Evolutionary conservation across 2,329 filamentous ascomycete species (phyloP).

Genomic region (Neoscytalidium dimidiatum): DNA sequence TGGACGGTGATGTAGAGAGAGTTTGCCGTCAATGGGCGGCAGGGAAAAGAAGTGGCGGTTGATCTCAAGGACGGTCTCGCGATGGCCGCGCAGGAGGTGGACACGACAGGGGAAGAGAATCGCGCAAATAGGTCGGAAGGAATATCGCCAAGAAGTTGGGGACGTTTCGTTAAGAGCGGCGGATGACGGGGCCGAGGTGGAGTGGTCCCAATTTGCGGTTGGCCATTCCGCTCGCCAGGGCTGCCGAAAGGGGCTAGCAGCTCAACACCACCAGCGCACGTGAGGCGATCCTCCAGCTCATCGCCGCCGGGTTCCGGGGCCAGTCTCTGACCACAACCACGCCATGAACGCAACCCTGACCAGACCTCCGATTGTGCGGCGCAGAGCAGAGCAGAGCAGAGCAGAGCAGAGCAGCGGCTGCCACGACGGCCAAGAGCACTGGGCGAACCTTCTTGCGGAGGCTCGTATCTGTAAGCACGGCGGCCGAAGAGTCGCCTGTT

Average conservation of each 20-base stretch:
- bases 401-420: too few species aligned
- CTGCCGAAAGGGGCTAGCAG: neutral
- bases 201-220: neutral
- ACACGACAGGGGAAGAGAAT: neutral
- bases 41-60: neutral
- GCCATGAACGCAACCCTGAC: neutral
- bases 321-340: slow-evolving; percentile 8
- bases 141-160: neutral
- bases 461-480: neutral
- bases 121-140: neutral
- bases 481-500: neutral
- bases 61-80: neutral
- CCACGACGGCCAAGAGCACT: neutral
- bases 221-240: neutral
- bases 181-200: neutral
- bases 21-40: neutral
- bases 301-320: neutral
- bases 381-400: too few species aligned
- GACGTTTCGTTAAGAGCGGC: neutral
- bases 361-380: neutral
- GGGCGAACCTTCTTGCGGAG: neutral
- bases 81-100: neutral
- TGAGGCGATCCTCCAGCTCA: neutral
- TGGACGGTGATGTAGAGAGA: too few species aligned
- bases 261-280: neutral